Percentiles rank a stretch among this genome's conserved stretches.
Conservation (phyloP, 768 basidiomycete genomes). For the Rubroboletus pulcherrimus region DNA sequence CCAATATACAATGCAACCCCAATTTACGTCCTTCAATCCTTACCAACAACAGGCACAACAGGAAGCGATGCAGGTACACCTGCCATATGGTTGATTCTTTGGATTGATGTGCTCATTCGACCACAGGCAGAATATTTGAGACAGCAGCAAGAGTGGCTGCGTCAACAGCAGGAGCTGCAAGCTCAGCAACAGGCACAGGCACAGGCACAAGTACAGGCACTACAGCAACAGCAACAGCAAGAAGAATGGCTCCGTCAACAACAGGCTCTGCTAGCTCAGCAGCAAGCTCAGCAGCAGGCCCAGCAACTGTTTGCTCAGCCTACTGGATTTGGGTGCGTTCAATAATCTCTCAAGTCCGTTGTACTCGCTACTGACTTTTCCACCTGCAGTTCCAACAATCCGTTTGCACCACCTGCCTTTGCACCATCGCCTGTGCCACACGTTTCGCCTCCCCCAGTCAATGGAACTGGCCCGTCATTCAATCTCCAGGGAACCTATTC, state of each 20-base stretch:
- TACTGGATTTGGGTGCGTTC: conserved; percentile 70
- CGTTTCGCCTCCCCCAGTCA: conserved; percentile 31
- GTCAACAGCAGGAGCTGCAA: conserved; percentile 56
- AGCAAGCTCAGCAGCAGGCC: conserved; percentile 43
- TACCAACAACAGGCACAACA: conserved; percentile 92
- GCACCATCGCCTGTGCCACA: conserved; percentile 32
- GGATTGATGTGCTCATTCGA: conserved; percentile 7
- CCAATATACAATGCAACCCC: conserved; percentile 71
- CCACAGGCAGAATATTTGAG: conserved; percentile 40
- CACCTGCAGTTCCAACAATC: conserved; percentile 84
- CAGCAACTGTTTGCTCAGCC: conserved; percentile 55
- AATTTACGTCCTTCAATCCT: conserved; percentile 91
- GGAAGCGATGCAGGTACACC: conserved; percentile 65
- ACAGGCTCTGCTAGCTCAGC: conserved; percentile 46
- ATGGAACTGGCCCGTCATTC: conserved; percentile 49
- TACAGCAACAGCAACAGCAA: conserved; percentile 46
- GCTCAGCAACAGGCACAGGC: conserved; percentile 42
- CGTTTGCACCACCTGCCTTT: conserved; percentile 66
- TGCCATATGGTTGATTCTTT: background rate
- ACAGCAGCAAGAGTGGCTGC: conserved; percentile 67
- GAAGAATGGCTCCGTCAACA: conserved; percentile 63
- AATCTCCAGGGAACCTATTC: conserved; percentile 69
- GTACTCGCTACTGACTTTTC: conserved; percentile 20
- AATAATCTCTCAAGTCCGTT: background rate
- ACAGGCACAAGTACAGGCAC: conserved; percentile 24